Base-by-base conservation (phyloP, 2,329 filamentous ascomycete genomes). In the Verruconis gallopava region DNA sequence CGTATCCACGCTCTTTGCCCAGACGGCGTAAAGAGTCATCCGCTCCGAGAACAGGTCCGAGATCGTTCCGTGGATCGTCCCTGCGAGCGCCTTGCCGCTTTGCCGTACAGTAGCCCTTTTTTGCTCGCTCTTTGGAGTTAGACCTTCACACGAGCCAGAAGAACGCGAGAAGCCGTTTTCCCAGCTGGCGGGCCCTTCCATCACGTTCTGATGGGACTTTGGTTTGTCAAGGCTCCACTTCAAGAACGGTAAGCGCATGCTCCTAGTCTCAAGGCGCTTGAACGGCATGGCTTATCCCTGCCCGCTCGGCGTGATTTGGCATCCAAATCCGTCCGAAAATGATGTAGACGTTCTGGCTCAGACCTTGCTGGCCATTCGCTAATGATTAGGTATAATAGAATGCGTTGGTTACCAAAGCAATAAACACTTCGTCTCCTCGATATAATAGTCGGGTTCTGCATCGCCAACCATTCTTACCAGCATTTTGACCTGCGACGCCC, bases 311-410 rank as follows among this genome's bases (percentile, higher is more conserved):
- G 38, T 33, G 21, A 28, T 30, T 40, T 40, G 25, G 38, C 38
- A 40, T n/a, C 11, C 4, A 15, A 38, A 18, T 40, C 38, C 25
- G 21, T 33, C 38, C 38, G 38, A 40, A 5, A 18, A 28, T 20
- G 25, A 40, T 20, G 38, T 22, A 22, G 25, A 30, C 25, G 25
- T 30, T 28, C 30, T 40, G 22, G 30, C 21, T 21, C 38, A 28
- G 38, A 25, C 38, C 30, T 40, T 40, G 38, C 25, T 21, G 21
- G 38, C 38, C 25, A 13, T 22, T 33, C 25, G 38, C 38, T 40
- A 40, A 40, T 40, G 21, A 40, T 40, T 40, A 33, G 25, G 32
- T 40, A 28, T 15, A 15, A 22, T 32, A 40, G 30, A 28, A 40
- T 40, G 38, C 38, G 21, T 9, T 30, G 25, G 15, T 36, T 40